A percentile compares a stretch with the other conserved stretches of the same genome.
Evolutionary conservation across 345 rosid genomes (phyloP).

Genomic region (Brassica nigra): DNA sequence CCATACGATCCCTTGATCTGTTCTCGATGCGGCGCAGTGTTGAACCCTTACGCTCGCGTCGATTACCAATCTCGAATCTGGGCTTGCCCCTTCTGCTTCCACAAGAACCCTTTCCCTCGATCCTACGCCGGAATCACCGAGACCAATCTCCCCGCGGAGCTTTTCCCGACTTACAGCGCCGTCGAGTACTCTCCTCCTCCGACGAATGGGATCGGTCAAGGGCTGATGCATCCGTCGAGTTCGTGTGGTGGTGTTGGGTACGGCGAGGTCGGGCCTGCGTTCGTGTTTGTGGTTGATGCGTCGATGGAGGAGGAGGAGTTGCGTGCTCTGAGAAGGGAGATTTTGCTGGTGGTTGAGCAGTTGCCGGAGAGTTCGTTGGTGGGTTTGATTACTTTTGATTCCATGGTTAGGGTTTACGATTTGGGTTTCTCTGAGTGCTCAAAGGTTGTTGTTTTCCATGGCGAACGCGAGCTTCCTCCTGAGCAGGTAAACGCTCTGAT

Average conservation of each 20-base stretch:
- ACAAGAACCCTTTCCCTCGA: slow-evolving; percentile 65
- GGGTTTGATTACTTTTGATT: slow-evolving; percentile 71
- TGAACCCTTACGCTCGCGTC: slow-evolving; percentile 91
- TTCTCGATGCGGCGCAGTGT: slow-evolving; percentile 63
- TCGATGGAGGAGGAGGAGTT: slow-evolving; percentile 74
- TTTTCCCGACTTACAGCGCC: slow-evolving; percentile 87
- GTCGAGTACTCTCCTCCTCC: slow-evolving; percentile 60
- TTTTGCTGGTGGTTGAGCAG: slow-evolving; percentile 73
- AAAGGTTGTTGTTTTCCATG: slow-evolving; percentile 71
- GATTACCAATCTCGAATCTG: slow-evolving; percentile 87
- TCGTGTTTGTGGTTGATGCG: slow-evolving; percentile 82
- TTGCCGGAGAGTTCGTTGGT: slow-evolving; percentile 78
- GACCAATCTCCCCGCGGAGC: slow-evolving; percentile 92
- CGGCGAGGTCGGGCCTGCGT: slow-evolving; percentile 65
- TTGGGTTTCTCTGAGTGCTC: slow-evolving; percentile 75
- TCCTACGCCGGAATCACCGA: slow-evolving; percentile 78
- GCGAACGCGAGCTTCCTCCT: slow-evolving; percentile 68
- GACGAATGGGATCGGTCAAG: neutral
- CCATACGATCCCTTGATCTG: slow-evolving; percentile 82
- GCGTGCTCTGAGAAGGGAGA: slow-evolving; percentile 66
- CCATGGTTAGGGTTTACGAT: slow-evolving; percentile 87
- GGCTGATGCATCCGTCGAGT: too few species aligned
- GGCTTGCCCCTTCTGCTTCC: slow-evolving; percentile 82
- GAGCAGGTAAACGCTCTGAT: slow-evolving; percentile 59
- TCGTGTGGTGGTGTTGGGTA: slow-evolving; percentile 24